Evolutionary conservation across 2,329 filamentous ascomycete species (phyloP).

Genomic region (Hysterium pulicare): DNA sequence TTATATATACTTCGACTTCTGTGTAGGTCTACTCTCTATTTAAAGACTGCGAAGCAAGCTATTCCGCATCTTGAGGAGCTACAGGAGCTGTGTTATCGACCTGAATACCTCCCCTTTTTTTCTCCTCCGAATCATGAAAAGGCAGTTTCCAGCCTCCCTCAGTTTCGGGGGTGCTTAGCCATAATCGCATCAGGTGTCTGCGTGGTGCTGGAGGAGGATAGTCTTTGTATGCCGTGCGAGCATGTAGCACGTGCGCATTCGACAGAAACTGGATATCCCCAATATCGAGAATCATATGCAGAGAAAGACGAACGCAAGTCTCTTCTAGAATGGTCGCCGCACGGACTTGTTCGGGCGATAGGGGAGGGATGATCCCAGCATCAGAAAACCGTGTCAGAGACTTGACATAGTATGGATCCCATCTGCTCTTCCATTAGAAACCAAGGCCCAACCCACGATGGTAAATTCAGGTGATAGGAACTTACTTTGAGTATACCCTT

Average conservation of each 20-base stretch:
- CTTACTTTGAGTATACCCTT: slow-evolving; percentile 69
- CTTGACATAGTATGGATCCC: slow-evolving; percentile 84
- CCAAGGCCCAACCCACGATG: too few relatives aligned
- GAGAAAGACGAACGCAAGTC: slow-evolving; percentile 66
- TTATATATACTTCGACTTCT: too few relatives aligned
- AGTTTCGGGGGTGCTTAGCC: slow-evolving; percentile 75
- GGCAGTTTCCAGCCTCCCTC: slow-evolving; percentile 86
- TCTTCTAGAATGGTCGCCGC: slow-evolving; percentile 70
- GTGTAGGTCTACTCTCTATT: too few relatives aligned
- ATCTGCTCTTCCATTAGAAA: slow-evolving; percentile 43
- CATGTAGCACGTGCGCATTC: slow-evolving; percentile 78
- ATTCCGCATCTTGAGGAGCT: slow-evolving; percentile 75
- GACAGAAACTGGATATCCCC: slow-evolving; percentile 86
- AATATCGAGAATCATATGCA: slow-evolving; percentile 84
- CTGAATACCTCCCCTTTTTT: slow-evolving; percentile 86
- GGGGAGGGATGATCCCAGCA: slow-evolving; percentile 66
- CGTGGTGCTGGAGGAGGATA: slow-evolving; percentile 65
- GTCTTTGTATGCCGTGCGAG: slow-evolving; percentile 75
- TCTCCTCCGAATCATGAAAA: slow-evolving; percentile 75
- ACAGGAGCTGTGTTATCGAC: slow-evolving; percentile 75
- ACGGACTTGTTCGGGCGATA: slow-evolving; percentile 65
- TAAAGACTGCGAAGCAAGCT: too few relatives aligned
- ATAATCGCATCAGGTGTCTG: slow-evolving; percentile 77
- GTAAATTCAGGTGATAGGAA: slow-evolving; percentile 1
- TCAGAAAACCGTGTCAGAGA: slow-evolving; percentile 73